Evolutionary conservation across 495 filamentous ascomycete genomes (phyloP).

Genomic region (Chaetomium cochliodes): DNA sequence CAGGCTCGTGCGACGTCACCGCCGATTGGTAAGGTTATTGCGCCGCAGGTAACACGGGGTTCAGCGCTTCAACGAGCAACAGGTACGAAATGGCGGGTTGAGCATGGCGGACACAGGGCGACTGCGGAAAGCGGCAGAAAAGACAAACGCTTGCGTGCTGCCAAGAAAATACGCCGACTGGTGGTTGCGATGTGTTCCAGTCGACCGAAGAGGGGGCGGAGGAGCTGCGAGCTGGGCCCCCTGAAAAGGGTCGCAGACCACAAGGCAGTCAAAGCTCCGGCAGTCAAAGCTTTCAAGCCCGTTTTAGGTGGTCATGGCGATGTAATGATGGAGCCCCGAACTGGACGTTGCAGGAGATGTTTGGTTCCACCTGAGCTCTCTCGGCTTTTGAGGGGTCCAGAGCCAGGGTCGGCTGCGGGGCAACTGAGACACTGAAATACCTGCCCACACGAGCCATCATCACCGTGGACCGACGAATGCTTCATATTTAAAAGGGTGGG

Average conservation of each 20-base stretch:
- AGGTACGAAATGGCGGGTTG: background rate
- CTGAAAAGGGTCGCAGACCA: background rate
- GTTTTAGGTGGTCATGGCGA: conserved; percentile 17
- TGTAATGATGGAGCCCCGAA: conserved; percentile 16
- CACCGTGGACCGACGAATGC: too few relatives aligned
- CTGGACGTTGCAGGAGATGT: background rate
- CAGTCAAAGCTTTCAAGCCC: background rate
- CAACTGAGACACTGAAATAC: conserved; percentile 19
- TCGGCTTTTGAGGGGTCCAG: conserved; percentile 5
- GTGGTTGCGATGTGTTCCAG: background rate
- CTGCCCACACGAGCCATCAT: conserved; percentile 12
- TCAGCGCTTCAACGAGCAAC: background rate
- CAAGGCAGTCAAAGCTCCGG: background rate
- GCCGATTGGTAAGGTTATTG: background rate
- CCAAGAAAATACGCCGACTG: conserved; percentile 2
- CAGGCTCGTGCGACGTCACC: conserved; percentile 11
- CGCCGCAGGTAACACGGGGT: conserved; percentile 1
- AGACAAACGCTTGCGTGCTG: background rate
- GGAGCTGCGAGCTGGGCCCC: background rate
- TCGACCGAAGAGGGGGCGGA: background rate
- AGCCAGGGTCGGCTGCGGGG: background rate
- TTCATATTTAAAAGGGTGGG: too few relatives aligned
- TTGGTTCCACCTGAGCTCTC: background rate
- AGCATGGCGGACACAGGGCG: background rate
- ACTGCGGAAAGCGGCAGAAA: conserved; percentile 7